A percentile compares a stretch with the other conserved stretches of the same genome.
These are phyloP conservation scores for Uromyces viciae-fabae DNA, from an alignment of 1,284 basidiomycete genomes.

Conservation along the genomic window DNA sequence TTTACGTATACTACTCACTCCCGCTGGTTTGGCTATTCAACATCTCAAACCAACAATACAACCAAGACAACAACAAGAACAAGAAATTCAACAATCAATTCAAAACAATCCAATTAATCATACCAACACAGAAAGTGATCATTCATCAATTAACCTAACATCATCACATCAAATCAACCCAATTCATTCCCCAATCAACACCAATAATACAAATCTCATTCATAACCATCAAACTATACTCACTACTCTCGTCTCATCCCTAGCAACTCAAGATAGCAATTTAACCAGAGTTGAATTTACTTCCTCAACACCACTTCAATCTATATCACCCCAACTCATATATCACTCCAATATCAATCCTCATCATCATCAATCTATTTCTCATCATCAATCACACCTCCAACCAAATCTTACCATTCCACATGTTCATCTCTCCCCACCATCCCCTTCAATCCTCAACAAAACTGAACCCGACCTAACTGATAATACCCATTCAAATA, in stretches of 20 bases:
- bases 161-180: no score
- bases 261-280: not conserved
- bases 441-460: not conserved
- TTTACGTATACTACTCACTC: not conserved
- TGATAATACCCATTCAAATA: no score
- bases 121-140: no score
- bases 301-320: not conserved
- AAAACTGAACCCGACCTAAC: not conserved
- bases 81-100: no score
- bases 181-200: no score
- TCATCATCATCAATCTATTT: not conserved
- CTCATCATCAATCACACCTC: not conserved
- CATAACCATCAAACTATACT: not conserved
- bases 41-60: no score
- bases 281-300: not conserved
- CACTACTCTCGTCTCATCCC: not conserved
- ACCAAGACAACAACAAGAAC: no score
- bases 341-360: not conserved
- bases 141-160: no score
- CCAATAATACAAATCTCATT: no score
- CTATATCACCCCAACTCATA: not conserved
- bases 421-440: not conserved
- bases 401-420: not conserved
- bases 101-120: no score
- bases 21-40: no score